These are phyloP conservation scores for Aspergillus tanneri DNA, from an alignment of 2,329 filamentous ascomycete genomes.

Conservation along the genomic window DNA sequence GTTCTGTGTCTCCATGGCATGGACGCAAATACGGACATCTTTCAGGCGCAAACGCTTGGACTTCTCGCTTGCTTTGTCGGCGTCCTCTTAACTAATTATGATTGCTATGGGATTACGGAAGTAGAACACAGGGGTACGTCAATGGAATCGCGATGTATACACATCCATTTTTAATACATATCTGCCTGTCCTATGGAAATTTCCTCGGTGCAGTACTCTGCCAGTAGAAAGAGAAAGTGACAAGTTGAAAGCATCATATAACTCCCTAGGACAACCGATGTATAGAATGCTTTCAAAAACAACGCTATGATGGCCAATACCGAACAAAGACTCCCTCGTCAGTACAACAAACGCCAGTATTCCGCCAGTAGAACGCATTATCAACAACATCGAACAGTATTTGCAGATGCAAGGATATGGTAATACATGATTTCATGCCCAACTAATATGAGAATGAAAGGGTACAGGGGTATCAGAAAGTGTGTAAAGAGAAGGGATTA, in stretches of 20 bases:
- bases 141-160: too few species aligned
- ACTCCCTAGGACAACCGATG: conserved; percentile 5
- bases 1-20: too few species aligned
- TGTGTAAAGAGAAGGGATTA: conserved; percentile 2
- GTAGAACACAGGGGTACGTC: too few species aligned
- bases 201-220: too few species aligned
- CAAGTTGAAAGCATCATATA: conserved; percentile 2
- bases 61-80: too few species aligned
- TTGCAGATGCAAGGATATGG: neutral
- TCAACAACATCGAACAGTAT: neutral
- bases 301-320: conserved; percentile 12
- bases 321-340: neutral
- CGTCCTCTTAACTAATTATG: too few species aligned
- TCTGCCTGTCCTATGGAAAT: too few species aligned
- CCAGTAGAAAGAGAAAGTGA: neutral
- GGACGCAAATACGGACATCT: too few species aligned
- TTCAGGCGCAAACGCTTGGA: too few species aligned
- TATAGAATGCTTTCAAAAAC: conserved; percentile 2
- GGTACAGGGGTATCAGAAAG: conserved; percentile 19
- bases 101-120: too few species aligned
- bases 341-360: conserved; percentile 11
- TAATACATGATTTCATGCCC: conserved; percentile 5
- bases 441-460: conserved; percentile 1
- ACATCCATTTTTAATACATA: too few species aligned
- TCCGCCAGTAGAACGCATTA: neutral